Evolutionary conservation across 1,284 basidiomycete genomes (phyloP).

Genomic region (Inonotus obliquus): DNA sequence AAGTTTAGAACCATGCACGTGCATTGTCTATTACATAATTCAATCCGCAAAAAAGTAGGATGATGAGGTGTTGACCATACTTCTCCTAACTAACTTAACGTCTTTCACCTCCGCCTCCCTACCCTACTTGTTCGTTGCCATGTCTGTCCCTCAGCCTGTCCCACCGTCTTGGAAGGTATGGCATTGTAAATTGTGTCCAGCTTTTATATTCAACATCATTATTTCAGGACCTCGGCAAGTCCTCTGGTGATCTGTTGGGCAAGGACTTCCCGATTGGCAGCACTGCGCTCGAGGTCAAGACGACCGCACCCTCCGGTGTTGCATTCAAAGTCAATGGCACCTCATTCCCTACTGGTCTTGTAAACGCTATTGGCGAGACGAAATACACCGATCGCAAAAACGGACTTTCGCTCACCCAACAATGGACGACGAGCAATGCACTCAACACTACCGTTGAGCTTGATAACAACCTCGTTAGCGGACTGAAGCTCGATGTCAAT

Average conservation of each 20-base stretch:
- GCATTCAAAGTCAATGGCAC: slow-evolving; percentile 83
- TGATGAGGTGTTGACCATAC: slow-evolving; percentile 3
- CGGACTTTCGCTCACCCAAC: slow-evolving; percentile 87
- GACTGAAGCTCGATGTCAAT: slow-evolving; percentile 92
- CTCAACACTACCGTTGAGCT: slow-evolving; percentile 93
- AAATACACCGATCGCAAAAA: slow-evolving; percentile 88
- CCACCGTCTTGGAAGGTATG: slow-evolving; percentile 90
- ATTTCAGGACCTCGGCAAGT: slow-evolving; percentile 89
- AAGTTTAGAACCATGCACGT: not conserved
- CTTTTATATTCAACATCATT: not conserved
- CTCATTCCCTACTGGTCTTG: slow-evolving; percentile 68
- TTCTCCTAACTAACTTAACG: not conserved
- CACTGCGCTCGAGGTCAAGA: slow-evolving; percentile 88
- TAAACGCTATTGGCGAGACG: slow-evolving; percentile 86
- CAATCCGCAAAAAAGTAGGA: slow-evolving; percentile 6
- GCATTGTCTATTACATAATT: not conserved
- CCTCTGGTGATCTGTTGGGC: slow-evolving; percentile 89
- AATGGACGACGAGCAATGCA: slow-evolving; percentile 93
- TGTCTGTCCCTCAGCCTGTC: slow-evolving; percentile 85
- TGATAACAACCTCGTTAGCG: slow-evolving; percentile 97
- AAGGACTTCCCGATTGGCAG: slow-evolving; percentile 92
- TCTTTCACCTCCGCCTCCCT: slow-evolving; percentile 2
- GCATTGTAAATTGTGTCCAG: slow-evolving; percentile 7
- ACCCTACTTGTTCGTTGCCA: slow-evolving; percentile 29
- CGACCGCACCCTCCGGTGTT: slow-evolving; percentile 86